These are phyloP conservation scores for Metarhizium album DNA, from an alignment of 2,329 filamentous ascomycete species.

Conservation along the genomic window DNA sequence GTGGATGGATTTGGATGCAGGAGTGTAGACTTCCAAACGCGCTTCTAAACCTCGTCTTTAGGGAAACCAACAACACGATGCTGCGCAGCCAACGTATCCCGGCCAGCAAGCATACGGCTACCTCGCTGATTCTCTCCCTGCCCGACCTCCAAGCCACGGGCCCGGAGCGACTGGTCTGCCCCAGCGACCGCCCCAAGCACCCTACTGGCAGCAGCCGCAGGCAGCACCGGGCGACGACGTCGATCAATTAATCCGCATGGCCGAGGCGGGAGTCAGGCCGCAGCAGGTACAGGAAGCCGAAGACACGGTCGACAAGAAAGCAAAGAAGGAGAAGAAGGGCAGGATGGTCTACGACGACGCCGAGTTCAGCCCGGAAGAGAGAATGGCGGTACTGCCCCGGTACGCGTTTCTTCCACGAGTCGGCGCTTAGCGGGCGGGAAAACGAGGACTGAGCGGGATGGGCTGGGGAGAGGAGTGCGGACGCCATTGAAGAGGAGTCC, in stretches of 20 bases:
- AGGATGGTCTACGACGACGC: constrained; percentile 76
- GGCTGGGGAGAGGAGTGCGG: not conserved
- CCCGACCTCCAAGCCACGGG: constrained; percentile 30
- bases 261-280: constrained; percentile 48
- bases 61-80: constrained; percentile 10
- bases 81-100: constrained; percentile 14
- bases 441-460: not conserved
- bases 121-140: constrained; percentile 32
- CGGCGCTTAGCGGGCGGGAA: constrained; percentile 4
- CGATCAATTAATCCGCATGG: constrained; percentile 54
- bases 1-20: not conserved
- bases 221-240: constrained; percentile 44
- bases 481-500: no score
- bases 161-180: constrained; percentile 31
- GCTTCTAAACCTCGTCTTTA: constrained; percentile 4
- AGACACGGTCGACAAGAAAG: constrained; percentile 46
- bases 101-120: constrained; percentile 20
- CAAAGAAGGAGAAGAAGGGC: constrained; percentile 54
- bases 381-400: constrained; percentile 66
- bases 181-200: constrained; percentile 28
- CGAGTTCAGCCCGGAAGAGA: constrained; percentile 76
- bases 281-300: constrained; percentile 28
- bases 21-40: no score
- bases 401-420: constrained; percentile 48
- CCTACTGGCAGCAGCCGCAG: constrained; percentile 13